Base-by-base conservation (phyloP, 2,329 filamentous ascomycete genomes). In the Malbranchea zuffiana region DNA sequence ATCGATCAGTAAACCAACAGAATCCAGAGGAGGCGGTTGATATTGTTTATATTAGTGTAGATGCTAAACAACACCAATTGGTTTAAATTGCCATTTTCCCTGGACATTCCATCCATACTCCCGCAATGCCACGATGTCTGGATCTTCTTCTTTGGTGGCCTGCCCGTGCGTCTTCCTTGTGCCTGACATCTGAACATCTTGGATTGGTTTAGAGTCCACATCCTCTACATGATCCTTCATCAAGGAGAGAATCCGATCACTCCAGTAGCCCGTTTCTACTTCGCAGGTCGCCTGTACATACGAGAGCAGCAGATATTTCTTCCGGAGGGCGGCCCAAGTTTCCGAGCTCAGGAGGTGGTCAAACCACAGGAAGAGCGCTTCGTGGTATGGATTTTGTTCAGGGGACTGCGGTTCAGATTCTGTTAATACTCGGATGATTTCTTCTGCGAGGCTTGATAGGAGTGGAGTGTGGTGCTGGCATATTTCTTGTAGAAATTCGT, bases 281-380 rank as follows among this genome's bases (percentile, higher is more conserved):
- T 53, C 39, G 38, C 61, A 65, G 12, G 49, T 47, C 13, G 52
- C 51, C 11, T 50, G 43, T 8, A 61, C 41, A 39, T 63, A 61
- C 6, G 46, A 50, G 24, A 50, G 43, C 3, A 58, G 54, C 10
- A 59, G 47, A 35, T 41, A 42, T 11, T 48, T 40, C 19, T 40
- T 47, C 20, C 52, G 48, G 21, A 52, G 43, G 19, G 44, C 44
- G 7, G 47, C 46, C 64, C 63, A 69, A 2, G 51, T 47, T 3
- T 52, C 34, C 7, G 59, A 59, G 4, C 51, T 51, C 17, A 70
- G 45, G 6, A 74, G 54, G 46, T 72, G 67, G 6, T 61, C 45
- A 17, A 71, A 46, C 71, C 71, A 75, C 21, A 61, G 51, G 42
- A 59, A 66, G 20, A 67, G 36, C 2, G 59, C 66, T 50, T 73